These are phyloP conservation scores for Penicillium lividum DNA, from an alignment of 495 filamentous ascomycete species.

Conservation along the genomic window DNA sequence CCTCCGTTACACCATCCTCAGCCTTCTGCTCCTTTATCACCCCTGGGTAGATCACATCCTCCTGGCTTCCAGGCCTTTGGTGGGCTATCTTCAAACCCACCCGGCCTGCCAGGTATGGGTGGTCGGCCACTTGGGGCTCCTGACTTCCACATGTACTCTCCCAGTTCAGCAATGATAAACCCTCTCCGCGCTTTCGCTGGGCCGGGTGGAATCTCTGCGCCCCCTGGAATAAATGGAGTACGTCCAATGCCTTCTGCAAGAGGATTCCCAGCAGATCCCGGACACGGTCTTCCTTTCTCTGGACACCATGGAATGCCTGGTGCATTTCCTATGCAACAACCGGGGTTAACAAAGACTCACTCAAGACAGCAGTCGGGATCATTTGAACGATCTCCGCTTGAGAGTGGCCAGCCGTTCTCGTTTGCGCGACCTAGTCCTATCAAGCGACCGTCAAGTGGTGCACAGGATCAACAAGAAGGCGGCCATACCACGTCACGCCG, in stretches of 20 bases:
- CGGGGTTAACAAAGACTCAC: constrained; percentile 38
- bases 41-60: constrained; percentile 53
- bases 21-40: constrained; percentile 54
- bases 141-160: constrained; percentile 58
- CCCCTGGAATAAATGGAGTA: constrained; percentile 58
- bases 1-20: constrained; percentile 51
- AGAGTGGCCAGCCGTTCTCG: constrained; percentile 53
- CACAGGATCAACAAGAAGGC: constrained; percentile 54
- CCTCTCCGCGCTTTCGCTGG: constrained; percentile 55
- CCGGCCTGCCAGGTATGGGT: constrained; percentile 62
- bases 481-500: constrained; percentile 27
- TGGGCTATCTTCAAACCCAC: constrained; percentile 53
- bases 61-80: constrained; percentile 50
- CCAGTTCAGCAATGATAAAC: constrained; percentile 44
- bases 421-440: constrained; percentile 74
- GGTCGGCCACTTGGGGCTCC: constrained; percentile 36
- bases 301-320: constrained; percentile 37
- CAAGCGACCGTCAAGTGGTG: constrained; percentile 78
- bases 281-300: constrained; percentile 37
- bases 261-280: constrained; percentile 61
- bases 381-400: constrained; percentile 53
- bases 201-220: constrained; percentile 60
- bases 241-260: constrained; percentile 62
- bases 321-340: constrained; percentile 35
- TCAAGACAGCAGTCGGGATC: constrained; percentile 62